A percentile compares a stretch with the other conserved stretches of the same genome.
phyloP scores from a whole-genome alignment of 2,329 filamentous ascomycete genomes.

The Epichloe coenophiala region DNA sequence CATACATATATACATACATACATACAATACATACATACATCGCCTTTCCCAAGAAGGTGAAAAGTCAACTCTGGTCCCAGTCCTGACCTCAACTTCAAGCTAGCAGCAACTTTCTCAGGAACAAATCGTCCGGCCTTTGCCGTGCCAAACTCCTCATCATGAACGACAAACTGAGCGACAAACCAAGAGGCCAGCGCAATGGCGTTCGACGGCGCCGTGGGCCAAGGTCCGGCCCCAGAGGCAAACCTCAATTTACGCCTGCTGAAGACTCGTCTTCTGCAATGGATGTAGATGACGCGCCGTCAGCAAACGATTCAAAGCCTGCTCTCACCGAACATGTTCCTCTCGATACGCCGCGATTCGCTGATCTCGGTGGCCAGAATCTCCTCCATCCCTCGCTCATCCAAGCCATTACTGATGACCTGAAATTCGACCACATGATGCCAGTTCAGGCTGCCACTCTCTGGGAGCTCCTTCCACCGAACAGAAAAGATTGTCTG shows the following conservation, averaged over 20 bases:
- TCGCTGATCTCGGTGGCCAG: conserved; percentile 28
- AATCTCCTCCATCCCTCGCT: conserved; percentile 30
- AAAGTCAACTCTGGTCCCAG: neutral
- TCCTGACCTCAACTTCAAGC: too few species aligned
- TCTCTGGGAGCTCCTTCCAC: conserved; percentile 32
- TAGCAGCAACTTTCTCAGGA: too few species aligned
- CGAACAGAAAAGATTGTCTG: conserved; percentile 37
- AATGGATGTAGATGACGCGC: neutral
- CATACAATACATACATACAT: neutral
- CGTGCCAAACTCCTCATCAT: neutral
- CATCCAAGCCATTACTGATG: conserved; percentile 32
- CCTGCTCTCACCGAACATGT: conserved; percentile 14
- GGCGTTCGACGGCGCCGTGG: conserved; percentile 2
- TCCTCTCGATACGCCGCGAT: conserved; percentile 31
- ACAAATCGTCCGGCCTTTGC: neutral
- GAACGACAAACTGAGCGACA: conserved; percentile 4
- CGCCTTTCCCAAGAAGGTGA: neutral
- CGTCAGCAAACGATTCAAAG: neutral
- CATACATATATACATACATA: neutral
- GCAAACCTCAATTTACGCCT: neutral
- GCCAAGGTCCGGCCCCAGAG: neutral
- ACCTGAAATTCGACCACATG: conserved; percentile 38
- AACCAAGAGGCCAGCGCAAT: conserved; percentile 1
- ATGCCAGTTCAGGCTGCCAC: conserved; percentile 42
- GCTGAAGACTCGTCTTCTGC: neutral